Base-by-base conservation (phyloP, 208 protist genomes). In the Acanthamoeba sp. region DNA sequence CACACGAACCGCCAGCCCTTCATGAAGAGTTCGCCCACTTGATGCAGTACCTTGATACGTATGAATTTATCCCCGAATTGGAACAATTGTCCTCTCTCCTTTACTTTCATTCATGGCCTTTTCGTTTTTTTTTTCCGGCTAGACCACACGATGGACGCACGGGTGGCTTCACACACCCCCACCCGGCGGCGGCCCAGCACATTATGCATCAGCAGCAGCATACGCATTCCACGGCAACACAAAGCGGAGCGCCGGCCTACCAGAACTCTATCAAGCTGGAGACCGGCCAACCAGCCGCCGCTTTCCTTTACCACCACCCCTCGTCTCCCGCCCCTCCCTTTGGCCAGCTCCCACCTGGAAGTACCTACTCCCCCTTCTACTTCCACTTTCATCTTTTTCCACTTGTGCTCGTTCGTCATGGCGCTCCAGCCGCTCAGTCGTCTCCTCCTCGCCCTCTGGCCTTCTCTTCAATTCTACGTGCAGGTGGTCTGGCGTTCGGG, bases 21-120 rank as follows among this genome's bases (percentile, higher is more conserved):
- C 10, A 52, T 20, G 52, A 91, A 42, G 85, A 91, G 4, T 69
- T 91, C 36, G 57, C 42, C 27, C 32, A 91, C 85, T 50, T 91
- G 18, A 91, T 91, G 85, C 85, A 91, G 22, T 91, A 73, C 59
- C 34, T 91, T 20, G 85, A 91, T 22, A 69, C 85, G 85, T 91
- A 40, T 87, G 14, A 42, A 22, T 38, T 73, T 18, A 24, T 73
- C 22, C 34, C 14, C 59, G n/a, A 22, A 34, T 69, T 69, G n/a
- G 24, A 69, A 27, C 14, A 9, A 34, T 27, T 55, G 69, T n/a
- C 34, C 1, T 22, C 1, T 38, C 24, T 80, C 2, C 40, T 80
- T 80, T 22, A 36, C 20, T 80, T 48, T 3, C 2, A 80, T 14
- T n/a, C 38, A 42, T 40, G 9, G 64, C 2, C 40, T 80, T 80